Percentiles rank a stretch among this genome's conserved stretches.
Evolutionary conservation across 352 stramenopile species (phyloP).

Genomic region (Phytophthora constricta): DNA sequence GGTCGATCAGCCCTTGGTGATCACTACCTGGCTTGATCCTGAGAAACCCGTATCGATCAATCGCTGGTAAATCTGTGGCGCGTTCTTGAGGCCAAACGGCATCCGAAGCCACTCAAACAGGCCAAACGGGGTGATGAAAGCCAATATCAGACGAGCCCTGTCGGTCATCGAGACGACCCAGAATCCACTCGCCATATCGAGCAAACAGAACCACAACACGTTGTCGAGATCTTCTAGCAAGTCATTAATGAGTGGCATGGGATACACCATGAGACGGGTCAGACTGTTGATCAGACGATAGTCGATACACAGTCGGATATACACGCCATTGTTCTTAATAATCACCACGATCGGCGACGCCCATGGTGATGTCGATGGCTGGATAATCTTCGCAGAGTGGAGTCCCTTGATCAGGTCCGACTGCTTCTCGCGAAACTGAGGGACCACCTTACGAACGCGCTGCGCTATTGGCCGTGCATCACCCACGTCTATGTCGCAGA

Average conservation of each 20-base stretch:
- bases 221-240: slow-evolving; percentile 8
- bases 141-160: not conserved
- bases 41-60: not conserved
- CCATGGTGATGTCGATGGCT: slow-evolving; percentile 11
- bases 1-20: not conserved
- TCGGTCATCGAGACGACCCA: not conserved
- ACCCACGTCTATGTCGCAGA: slow-evolving; percentile 44
- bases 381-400: slow-evolving; percentile 6
- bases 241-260: slow-evolving; percentile 17
- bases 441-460: not conserved
- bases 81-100: not conserved
- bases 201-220: not conserved
- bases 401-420: slow-evolving; percentile 8
- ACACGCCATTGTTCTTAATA: slow-evolving; percentile 24
- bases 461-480: slow-evolving; percentile 24
- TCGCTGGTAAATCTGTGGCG: not conserved
- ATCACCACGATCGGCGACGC: slow-evolving; percentile 21
- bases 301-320: slow-evolving; percentile 21
- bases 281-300: slow-evolving; percentile 5
- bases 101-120: not conserved
- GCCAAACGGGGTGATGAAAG: not conserved
- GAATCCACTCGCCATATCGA: not conserved
- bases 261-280: slow-evolving; percentile 17
- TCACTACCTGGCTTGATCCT: not conserved
- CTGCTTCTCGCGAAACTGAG: slow-evolving; percentile 8